Percentiles rank a stretch among this genome's conserved stretches.
phyloP scores from a whole-genome alignment of 2,329 filamentous ascomycete species.

The Scolecobasidium constrictum region DNA sequence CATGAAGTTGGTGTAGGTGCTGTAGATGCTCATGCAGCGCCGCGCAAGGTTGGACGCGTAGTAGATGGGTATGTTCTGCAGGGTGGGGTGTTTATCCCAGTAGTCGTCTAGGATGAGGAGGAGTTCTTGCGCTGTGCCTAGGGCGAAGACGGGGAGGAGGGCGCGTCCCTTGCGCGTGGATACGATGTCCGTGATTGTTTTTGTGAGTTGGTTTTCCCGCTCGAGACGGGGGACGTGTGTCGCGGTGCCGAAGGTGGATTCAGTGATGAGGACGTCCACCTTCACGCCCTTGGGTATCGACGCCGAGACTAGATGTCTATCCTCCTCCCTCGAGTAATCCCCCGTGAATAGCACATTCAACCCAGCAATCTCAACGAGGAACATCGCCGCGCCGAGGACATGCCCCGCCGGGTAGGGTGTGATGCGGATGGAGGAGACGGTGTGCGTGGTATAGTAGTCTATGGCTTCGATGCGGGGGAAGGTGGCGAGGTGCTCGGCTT shows the following conservation, averaged over 20 bases:
- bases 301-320: slow-evolving; percentile 89
- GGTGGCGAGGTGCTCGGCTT: slow-evolving; percentile 88
- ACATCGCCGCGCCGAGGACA: slow-evolving; percentile 98
- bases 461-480: slow-evolving; percentile 94
- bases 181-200: slow-evolving; percentile 81
- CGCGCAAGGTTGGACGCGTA: slow-evolving; percentile 91
- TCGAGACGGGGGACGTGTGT: slow-evolving; percentile 86
- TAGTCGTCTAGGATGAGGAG: slow-evolving; percentile 94
- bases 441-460: slow-evolving; percentile 96
- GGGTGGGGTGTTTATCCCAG: slow-evolving; percentile 82
- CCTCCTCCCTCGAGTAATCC: slow-evolving; percentile 92
- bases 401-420: slow-evolving; percentile 96
- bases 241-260: slow-evolving; percentile 93
- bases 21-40: slow-evolving; percentile 98
- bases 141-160: slow-evolving; percentile 87
- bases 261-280: slow-evolving; percentile 92
- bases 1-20: slow-evolving; percentile 97
- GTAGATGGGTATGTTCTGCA: slow-evolving; percentile 87
- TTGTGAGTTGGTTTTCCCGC: slow-evolving; percentile 88
- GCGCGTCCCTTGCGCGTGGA: slow-evolving; percentile 78
- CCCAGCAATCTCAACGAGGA: slow-evolving; percentile 90
- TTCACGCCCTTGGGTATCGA: slow-evolving; percentile 81
- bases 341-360: slow-evolving; percentile 96
- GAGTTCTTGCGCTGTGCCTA: slow-evolving; percentile 87
- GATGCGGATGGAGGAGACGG: slow-evolving; percentile 89